Conservation (phyloP, 495 filamentous ascomycete species). For the Penicillium salamii region DNA sequence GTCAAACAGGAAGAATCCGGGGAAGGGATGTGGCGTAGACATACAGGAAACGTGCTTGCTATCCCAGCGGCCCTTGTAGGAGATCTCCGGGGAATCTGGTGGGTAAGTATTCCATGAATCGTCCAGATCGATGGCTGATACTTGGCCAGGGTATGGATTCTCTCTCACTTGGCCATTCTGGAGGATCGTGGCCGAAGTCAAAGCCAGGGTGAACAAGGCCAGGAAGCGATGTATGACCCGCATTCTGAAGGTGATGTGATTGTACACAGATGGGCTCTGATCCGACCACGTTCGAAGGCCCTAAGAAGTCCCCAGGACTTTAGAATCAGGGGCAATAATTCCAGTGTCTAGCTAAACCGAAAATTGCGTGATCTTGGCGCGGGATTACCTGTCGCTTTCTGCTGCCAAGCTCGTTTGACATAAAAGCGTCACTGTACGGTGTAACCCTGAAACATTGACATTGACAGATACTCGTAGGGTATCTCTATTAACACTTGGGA, state of each 20-base stretch:
- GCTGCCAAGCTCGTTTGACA: neutral
- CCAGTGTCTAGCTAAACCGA: neutral
- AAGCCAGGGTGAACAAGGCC: slow-evolving; percentile 13
- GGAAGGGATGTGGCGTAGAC: slow-evolving; percentile 26
- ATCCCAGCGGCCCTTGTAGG: slow-evolving; percentile 71
- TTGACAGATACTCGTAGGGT: neutral
- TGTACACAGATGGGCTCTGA: too few species aligned
- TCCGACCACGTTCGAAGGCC: neutral
- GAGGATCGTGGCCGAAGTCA: slow-evolving; percentile 48
- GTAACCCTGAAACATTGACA: neutral
- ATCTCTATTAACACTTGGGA: too few species aligned
- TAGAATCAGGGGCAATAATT: neutral
- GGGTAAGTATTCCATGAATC: slow-evolving; percentile 49
- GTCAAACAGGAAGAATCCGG: neutral
- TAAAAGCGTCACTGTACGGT: neutral
- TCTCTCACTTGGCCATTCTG: slow-evolving; percentile 59
- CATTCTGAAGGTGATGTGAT: slow-evolving; percentile 14
- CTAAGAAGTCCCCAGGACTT: neutral
- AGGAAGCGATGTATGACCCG: slow-evolving; percentile 10
- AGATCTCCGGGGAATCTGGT: slow-evolving; percentile 56
- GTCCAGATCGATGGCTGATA: slow-evolving; percentile 20
- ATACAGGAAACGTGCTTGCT: slow-evolving; percentile 63
- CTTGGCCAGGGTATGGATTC: slow-evolving; percentile 36
- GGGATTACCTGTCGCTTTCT: neutral
- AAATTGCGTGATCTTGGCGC: slow-evolving; percentile 8